A percentile compares a stretch with the other conserved stretches of the same genome.
These are phyloP conservation scores for Ichthyophthirius multifiliis DNA, from an alignment of 169 alveolate species.

Conservation along the genomic window DNA sequence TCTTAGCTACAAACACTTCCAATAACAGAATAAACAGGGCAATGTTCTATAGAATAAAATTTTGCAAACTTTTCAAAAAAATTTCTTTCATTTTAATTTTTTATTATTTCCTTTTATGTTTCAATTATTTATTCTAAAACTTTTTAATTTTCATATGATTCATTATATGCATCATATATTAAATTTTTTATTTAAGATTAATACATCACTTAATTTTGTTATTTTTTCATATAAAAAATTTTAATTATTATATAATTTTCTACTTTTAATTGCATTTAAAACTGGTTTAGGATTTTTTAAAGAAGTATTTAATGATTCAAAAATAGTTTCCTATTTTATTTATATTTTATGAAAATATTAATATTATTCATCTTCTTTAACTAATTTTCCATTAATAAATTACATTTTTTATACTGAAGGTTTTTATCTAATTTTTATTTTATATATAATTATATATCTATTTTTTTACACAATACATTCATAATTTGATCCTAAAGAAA, in stretches of 20 bases:
- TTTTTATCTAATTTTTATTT: neutral
- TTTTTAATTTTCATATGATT: neutral
- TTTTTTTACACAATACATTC: neutral
- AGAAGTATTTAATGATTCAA: neutral
- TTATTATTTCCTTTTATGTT: neutral
- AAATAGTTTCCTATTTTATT: neutral
- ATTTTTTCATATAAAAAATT: neutral
- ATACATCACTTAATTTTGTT: conserved; percentile 19
- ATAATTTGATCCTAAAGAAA: conserved; percentile 18
- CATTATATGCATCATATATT: conserved; percentile 22
- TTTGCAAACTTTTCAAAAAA: conserved; percentile 15
- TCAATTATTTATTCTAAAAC: conserved; percentile 2
- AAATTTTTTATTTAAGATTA: conserved; percentile 9
- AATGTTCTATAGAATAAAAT: conserved; percentile 34
- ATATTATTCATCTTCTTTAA: neutral
- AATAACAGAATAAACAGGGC: conserved; percentile 38
- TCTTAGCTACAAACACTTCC: conserved; percentile 41
- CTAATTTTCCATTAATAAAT: conserved; percentile 2
- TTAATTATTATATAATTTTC: no score
- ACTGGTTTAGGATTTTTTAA: neutral
- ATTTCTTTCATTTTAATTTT: neutral
- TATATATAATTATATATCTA: neutral
- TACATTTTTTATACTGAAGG: neutral
- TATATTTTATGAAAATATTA: neutral
- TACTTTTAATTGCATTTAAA: conserved; percentile 1